phyloP scores from a whole-genome alignment of 306 rosid species.

The Begonia peltatifolia region DNA sequence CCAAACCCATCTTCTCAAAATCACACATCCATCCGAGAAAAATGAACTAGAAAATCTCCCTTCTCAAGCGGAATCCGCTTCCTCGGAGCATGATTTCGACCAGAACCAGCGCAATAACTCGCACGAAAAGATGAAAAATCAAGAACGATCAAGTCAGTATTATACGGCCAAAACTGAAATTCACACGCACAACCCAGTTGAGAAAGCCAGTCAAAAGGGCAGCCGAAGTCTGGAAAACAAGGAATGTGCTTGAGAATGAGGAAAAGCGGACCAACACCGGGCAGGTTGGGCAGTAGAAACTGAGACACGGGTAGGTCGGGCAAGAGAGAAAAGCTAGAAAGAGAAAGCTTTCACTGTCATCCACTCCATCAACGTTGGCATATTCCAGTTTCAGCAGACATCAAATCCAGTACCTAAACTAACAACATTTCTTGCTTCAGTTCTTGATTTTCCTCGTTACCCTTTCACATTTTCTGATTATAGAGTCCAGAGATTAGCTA shows the following conservation, averaged over 20 bases:
- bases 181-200: conserved; percentile 13
- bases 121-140: neutral
- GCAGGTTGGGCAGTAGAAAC: conserved; percentile 35
- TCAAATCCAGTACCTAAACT: conserved; percentile 1
- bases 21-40: conserved; percentile 11
- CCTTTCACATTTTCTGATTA: no score
- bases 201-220: conserved; percentile 18
- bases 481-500: neutral
- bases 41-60: conserved; percentile 8
- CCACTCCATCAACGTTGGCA: conserved; percentile 7
- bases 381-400: conserved; percentile 5
- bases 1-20: conserved; percentile 49
- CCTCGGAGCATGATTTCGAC: neutral
- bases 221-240: conserved; percentile 11
- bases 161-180: conserved; percentile 1
- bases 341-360: conserved; percentile 2
- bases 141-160: neutral
- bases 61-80: conserved; percentile 10
- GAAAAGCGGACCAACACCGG: conserved; percentile 19
- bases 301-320: conserved; percentile 33
- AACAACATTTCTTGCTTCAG: neutral
- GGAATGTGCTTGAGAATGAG: conserved; percentile 30
- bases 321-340: conserved; percentile 22
- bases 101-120: neutral
- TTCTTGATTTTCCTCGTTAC: neutral